Evolutionary conservation across 2,329 filamentous ascomycete genomes (phyloP).

Genomic region (Aspergillus quadricinctus): DNA sequence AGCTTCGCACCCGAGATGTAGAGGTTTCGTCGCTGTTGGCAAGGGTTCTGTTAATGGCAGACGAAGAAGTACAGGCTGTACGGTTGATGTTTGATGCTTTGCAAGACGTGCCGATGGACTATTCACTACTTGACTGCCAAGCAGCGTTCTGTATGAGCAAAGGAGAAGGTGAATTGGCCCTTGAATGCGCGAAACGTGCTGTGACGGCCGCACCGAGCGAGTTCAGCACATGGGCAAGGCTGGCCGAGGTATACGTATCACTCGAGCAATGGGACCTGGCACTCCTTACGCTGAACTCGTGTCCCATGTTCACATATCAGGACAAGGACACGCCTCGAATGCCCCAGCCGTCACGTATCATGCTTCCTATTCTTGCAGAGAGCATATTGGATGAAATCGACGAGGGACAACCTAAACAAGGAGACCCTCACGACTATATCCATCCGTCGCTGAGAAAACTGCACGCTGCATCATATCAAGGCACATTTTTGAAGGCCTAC

Average conservation of each 20-base stretch:
- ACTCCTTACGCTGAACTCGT: constrained; percentile 91
- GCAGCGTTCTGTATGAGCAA: constrained; percentile 89
- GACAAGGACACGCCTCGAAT: constrained; percentile 94
- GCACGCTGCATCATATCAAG: constrained; percentile 83
- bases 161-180: constrained; percentile 76
- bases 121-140: constrained; percentile 91
- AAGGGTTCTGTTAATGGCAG: constrained; percentile 86
- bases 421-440: constrained; percentile 76
- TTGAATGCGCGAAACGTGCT: constrained; percentile 89
- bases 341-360: constrained; percentile 85
- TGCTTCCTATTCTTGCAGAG: constrained; percentile 81
- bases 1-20: constrained; percentile 81
- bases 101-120: constrained; percentile 93
- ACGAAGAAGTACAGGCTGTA: constrained; percentile 95
- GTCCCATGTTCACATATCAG: constrained; percentile 99
- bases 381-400: constrained; percentile 94
- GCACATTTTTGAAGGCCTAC: constrained; percentile 94
- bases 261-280: constrained; percentile 97
- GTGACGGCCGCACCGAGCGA: constrained; percentile 95
- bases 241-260: constrained; percentile 89
- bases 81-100: constrained; percentile 82
- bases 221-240: constrained; percentile 91
- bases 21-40: constrained; percentile 92
- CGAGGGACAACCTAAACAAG: constrained; percentile 69
- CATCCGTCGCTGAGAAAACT: constrained; percentile 82